These are phyloP conservation scores for Halophytophthora polymorphica DNA, from an alignment of 352 stramenopile genomes.

Conservation along the genomic window DNA sequence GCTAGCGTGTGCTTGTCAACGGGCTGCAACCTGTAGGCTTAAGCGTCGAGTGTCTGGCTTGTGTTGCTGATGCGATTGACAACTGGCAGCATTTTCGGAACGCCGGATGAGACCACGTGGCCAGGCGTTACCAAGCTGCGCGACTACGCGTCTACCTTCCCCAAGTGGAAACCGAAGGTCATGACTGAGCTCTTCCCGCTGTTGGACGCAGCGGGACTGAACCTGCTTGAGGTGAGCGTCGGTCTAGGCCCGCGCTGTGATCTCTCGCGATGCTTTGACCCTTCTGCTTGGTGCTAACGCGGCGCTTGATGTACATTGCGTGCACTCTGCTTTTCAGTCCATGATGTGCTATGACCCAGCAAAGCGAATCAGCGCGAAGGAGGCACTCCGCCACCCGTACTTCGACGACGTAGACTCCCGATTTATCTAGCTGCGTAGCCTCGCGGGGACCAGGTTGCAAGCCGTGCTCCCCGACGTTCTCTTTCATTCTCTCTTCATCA, in stretches of 20 bases:
- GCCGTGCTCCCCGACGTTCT: not conserved
- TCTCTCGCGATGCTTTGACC: not conserved
- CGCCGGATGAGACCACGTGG: constrained; percentile 95
- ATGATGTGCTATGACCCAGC: constrained; percentile 79
- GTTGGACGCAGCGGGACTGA: constrained; percentile 51
- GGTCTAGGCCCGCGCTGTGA: not conserved
- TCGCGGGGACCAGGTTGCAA: not conserved
- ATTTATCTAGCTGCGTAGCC: constrained; percentile 43
- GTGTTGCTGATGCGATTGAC: not conserved
- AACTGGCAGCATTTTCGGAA: constrained; percentile 86
- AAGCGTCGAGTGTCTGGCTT: not conserved
- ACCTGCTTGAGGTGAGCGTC: constrained; percentile 54
- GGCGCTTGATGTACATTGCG: constrained; percentile 2
- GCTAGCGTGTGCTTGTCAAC: not conserved
- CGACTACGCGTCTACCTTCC: constrained; percentile 95
- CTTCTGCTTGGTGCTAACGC: not conserved
- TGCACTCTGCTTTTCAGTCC: constrained; percentile 20
- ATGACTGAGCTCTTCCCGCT: constrained; percentile 63
- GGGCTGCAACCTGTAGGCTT: not conserved
- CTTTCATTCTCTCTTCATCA: no score
- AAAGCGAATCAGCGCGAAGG: constrained; percentile 74
- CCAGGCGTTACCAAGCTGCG: constrained; percentile 94
- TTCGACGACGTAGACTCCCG: constrained; percentile 80
- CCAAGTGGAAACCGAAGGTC: constrained; percentile 93
- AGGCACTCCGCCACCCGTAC: constrained; percentile 79